Conservation (phyloP, 2,329 filamentous ascomycete genomes). For the Pseudogymnoascus pannorum region DNA sequence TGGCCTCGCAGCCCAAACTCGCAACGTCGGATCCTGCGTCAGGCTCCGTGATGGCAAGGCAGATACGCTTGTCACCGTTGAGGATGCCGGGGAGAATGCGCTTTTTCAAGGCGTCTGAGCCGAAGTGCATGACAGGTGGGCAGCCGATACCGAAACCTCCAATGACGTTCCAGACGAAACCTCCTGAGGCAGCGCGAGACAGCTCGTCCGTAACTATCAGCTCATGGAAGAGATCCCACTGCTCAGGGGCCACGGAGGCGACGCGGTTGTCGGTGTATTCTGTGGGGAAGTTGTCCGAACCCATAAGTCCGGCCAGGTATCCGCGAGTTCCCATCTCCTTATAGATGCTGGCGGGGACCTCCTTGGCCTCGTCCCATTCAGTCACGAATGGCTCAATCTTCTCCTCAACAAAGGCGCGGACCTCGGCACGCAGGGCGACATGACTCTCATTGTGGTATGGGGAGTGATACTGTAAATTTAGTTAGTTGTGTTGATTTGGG, state of each 20-base stretch:
- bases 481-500: conserved; percentile 5
- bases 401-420: conserved; percentile 84
- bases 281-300: conserved; percentile 66
- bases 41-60: conserved; percentile 92
- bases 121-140: conserved; percentile 87
- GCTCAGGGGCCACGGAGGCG: conserved; percentile 71
- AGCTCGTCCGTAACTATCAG: conserved; percentile 92
- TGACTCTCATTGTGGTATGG: conserved; percentile 96
- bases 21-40: conserved; percentile 94
- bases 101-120: conserved; percentile 68
- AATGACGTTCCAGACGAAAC: conserved; percentile 93
- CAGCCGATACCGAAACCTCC: conserved; percentile 95
- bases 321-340: conserved; percentile 91
- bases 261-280: conserved; percentile 66
- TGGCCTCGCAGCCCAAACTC: conserved; percentile 91
- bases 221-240: conserved; percentile 99
- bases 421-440: conserved; percentile 80
- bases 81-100: conserved; percentile 84
- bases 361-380: conserved; percentile 95
- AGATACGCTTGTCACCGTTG: conserved; percentile 91
- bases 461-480: conserved; percentile 67
- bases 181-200: conserved; percentile 79
- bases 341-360: conserved; percentile 83
- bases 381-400: conserved; percentile 86
- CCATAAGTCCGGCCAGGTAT: conserved; percentile 87